A percentile compares a stretch with the other conserved stretches of the same genome.
Evolutionary conservation across 2,329 filamentous ascomycete genomes (phyloP).

Genomic region (Arthrinium phaeospermum): DNA sequence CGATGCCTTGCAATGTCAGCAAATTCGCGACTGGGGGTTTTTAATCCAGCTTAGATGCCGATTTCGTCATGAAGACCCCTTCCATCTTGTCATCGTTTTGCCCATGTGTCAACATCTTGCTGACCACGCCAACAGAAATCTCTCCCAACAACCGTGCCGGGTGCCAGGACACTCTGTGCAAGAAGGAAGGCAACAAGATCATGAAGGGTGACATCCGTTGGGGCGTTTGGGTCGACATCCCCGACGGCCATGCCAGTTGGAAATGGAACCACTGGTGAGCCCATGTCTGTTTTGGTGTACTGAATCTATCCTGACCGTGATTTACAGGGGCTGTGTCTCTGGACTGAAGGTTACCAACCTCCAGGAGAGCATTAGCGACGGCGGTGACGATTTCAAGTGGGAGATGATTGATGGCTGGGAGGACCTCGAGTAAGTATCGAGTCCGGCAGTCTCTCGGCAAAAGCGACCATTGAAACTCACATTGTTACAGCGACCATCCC

Average conservation of each 20-base stretch:
- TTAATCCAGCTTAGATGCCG: background rate
- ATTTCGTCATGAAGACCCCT: background rate
- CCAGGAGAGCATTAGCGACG: conserved; percentile 58
- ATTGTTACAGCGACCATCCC: conserved; percentile 47
- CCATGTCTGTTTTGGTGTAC: conserved; percentile 37
- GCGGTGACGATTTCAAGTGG: conserved; percentile 59
- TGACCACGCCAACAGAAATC: conserved; percentile 61
- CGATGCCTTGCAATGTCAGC: background rate
- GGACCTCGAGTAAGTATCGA: conserved; percentile 62
- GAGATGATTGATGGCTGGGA: conserved; percentile 81
- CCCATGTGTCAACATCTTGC: background rate
- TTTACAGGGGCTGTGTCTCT: conserved; percentile 82
- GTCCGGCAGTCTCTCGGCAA: background rate
- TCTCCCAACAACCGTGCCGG: conserved; percentile 73
- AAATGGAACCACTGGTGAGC: conserved; percentile 83
- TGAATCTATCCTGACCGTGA: background rate
- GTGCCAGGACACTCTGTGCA: conserved; percentile 78
- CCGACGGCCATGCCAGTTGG: conserved; percentile 66
- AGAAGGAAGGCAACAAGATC: conserved; percentile 72
- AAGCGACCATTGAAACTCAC: conserved; percentile 23
- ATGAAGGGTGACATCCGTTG: conserved; percentile 79
- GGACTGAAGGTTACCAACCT: conserved; percentile 73
- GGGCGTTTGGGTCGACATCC: conserved; percentile 72
- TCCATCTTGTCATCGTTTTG: background rate
- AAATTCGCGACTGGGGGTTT: background rate